Conservation (phyloP, 2,329 filamentous ascomycete genomes). For the Penicillium fuscoglaucum region DNA sequence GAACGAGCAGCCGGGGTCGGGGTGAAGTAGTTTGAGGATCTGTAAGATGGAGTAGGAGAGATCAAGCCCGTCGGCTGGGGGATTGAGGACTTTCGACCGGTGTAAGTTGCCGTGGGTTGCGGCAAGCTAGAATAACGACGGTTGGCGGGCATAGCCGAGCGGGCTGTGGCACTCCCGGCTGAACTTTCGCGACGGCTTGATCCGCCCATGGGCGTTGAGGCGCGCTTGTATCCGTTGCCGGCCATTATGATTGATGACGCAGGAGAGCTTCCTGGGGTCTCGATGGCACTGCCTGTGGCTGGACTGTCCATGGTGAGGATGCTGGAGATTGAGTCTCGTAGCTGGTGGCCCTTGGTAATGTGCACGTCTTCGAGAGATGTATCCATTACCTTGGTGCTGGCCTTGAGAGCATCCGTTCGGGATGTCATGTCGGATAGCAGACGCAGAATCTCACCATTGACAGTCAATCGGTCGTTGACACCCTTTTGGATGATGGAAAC, state of each 20-base stretch:
- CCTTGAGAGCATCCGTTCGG: constrained; percentile 76
- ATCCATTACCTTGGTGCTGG: constrained; percentile 76
- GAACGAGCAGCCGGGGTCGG: constrained; percentile 49
- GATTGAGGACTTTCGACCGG: constrained; percentile 40
- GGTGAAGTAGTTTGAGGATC: constrained; percentile 50
- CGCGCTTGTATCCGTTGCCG: constrained; percentile 52
- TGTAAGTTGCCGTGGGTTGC: constrained; percentile 32
- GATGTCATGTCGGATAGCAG: constrained; percentile 81
- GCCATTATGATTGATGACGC: constrained; percentile 64
- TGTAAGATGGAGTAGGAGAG: constrained; percentile 39
- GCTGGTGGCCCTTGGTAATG: constrained; percentile 64
- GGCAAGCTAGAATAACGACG: constrained; percentile 53
- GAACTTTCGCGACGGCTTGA: constrained; percentile 52
- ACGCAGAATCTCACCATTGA: constrained; percentile 91
- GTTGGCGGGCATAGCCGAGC: constrained; percentile 41
- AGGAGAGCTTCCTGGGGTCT: constrained; percentile 71
- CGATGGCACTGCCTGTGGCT: constrained; percentile 66
- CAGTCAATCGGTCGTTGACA: constrained; percentile 90
- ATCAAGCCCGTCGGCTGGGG: constrained; percentile 33
- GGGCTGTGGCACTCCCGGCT: constrained; percentile 43
- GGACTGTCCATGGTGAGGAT: constrained; percentile 82
- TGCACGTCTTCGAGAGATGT: constrained; percentile 69
- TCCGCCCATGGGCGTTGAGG: constrained; percentile 46
- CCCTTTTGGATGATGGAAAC: constrained; percentile 91
- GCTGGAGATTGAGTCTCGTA: constrained; percentile 90